Evolutionary conservation across 2,329 filamentous ascomycete genomes (phyloP).

Genomic region (Diaporthe caulivora): DNA sequence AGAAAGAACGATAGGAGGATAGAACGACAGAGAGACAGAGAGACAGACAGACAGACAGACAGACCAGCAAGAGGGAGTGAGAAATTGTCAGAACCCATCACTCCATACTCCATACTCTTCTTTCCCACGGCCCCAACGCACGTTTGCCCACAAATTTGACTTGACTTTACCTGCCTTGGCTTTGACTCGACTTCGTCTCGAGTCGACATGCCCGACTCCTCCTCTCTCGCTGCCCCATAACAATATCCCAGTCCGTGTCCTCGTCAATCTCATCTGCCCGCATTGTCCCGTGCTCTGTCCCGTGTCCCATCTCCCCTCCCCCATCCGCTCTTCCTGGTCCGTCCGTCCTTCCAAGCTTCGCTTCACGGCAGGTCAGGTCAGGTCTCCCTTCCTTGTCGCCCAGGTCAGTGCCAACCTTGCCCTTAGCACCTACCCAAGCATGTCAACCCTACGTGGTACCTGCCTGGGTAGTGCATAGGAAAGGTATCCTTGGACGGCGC

Average conservation of each 20-base stretch:
- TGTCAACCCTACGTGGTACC: conserved; percentile 15
- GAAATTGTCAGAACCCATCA: neutral
- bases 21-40: neutral
- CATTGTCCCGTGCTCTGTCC: conserved; percentile 10
- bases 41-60: neutral
- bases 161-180: neutral
- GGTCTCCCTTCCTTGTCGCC: conserved; percentile 21
- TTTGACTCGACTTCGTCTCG: neutral
- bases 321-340: neutral
- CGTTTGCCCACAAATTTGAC: neutral
- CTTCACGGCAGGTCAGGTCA: conserved; percentile 29
- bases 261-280: conserved; percentile 27
- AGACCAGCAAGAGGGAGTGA: neutral
- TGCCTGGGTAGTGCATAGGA: conserved; percentile 26
- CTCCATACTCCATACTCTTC: conserved; percentile 4
- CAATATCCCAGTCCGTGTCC: conserved; percentile 8
- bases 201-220: conserved; percentile 1
- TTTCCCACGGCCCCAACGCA: neutral
- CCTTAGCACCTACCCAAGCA: neutral
- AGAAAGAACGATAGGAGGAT: neutral
- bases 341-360: conserved; percentile 10
- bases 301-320: conserved; percentile 5
- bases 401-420: conserved; percentile 37
- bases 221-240: conserved; percentile 28
- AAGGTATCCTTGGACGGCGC: conserved; percentile 26